These are phyloP conservation scores for Psilocybe tampanensis DNA, from an alignment of 768 basidiomycete species.

Conservation along the genomic window DNA sequence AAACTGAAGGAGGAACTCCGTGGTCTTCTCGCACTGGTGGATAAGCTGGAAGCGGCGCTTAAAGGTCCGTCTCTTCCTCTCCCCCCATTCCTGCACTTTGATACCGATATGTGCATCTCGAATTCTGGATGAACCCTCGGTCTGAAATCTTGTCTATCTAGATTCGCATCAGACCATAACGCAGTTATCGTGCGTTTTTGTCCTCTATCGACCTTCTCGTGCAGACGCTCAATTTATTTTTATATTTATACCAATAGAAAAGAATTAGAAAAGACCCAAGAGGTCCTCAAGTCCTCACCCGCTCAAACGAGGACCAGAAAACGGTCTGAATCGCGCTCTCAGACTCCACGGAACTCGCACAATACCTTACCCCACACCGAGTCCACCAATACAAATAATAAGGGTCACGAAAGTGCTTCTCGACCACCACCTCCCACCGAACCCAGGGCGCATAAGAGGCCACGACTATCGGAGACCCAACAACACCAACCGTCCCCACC, in stretches of 20 bases:
- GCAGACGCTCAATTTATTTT: not conserved
- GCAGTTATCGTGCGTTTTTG: constrained; percentile 66
- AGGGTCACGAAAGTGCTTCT: constrained; percentile 31
- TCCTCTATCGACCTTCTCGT: constrained; percentile 8
- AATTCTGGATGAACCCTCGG: not conserved
- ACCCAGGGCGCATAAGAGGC: constrained; percentile 81
- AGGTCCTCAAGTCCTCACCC: constrained; percentile 52
- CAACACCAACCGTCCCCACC: constrained; percentile 31
- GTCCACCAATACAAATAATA: constrained; percentile 19
- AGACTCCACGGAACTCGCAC: constrained; percentile 51
- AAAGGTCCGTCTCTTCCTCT: constrained; percentile 54
- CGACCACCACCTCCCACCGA: constrained; percentile 75
- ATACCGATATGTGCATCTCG: not conserved
- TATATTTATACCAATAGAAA: constrained; percentile 41
- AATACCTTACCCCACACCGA: constrained; percentile 31
- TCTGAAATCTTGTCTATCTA: constrained; percentile 28
- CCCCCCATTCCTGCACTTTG: constrained; percentile 12
- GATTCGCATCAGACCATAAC: constrained; percentile 79
- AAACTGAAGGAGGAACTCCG: constrained; percentile 82
- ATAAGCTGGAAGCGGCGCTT: constrained; percentile 72
- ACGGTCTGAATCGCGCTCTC: constrained; percentile 43
- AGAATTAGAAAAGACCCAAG: constrained; percentile 79
- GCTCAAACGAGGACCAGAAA: constrained; percentile 36
- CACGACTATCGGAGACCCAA: constrained; percentile 61
- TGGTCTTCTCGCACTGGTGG: constrained; percentile 65